phyloP scores from a whole-genome alignment of 108 stramenopile genomes.

The Chaetoceros muelleri region DNA sequence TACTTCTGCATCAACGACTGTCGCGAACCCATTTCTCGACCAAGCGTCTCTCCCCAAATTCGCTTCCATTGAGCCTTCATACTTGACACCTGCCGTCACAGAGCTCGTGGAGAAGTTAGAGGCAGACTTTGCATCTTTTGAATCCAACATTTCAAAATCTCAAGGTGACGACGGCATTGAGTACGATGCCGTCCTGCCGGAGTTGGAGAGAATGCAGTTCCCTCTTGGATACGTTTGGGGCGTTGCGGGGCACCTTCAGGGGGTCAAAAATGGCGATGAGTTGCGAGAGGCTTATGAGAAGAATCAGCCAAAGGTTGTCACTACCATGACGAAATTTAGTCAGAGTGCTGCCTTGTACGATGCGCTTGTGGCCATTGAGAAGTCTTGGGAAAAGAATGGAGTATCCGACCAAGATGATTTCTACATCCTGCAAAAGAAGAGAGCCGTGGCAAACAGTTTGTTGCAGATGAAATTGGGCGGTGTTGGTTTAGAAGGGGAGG shows the following conservation, averaged over 20 bases:
- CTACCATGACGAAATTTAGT: slow-evolving; percentile 73
- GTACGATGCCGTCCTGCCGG: slow-evolving; percentile 67
- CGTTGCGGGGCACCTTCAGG: slow-evolving; percentile 93
- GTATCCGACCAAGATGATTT: slow-evolving; percentile 25
- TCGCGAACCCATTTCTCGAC: slow-evolving; percentile 71
- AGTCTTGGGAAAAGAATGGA: slow-evolving; percentile 25
- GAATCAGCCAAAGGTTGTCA: slow-evolving; percentile 89
- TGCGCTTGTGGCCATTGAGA: slow-evolving; percentile 63
- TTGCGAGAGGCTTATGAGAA: slow-evolving; percentile 87
- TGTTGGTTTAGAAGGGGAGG: slow-evolving; percentile 84
- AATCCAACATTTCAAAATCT: slow-evolving; percentile 21
- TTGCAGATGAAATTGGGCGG: slow-evolving; percentile 83
- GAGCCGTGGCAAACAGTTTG: slow-evolving; percentile 71
- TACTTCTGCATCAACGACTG: slow-evolving; percentile 18
- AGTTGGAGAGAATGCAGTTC: slow-evolving; percentile 67
- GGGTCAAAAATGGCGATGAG: slow-evolving; percentile 92
- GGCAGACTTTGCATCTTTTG: slow-evolving; percentile 54
- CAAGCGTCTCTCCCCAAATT: slow-evolving; percentile 83
- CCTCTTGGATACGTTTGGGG: slow-evolving; percentile 86
- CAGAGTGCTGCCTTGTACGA: slow-evolving; percentile 86
- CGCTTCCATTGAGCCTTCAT: slow-evolving; percentile 52
- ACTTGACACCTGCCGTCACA: slow-evolving; percentile 80
- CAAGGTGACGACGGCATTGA: slow-evolving; percentile 3
- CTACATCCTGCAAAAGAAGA: slow-evolving; percentile 46
- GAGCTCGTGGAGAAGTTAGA: slow-evolving; percentile 51